Evolutionary conservation across 352 stramenopile species (phyloP), one percentile per base, ranked within the genome.

Genomic region (Globisporangium abappressorium): DNA sequence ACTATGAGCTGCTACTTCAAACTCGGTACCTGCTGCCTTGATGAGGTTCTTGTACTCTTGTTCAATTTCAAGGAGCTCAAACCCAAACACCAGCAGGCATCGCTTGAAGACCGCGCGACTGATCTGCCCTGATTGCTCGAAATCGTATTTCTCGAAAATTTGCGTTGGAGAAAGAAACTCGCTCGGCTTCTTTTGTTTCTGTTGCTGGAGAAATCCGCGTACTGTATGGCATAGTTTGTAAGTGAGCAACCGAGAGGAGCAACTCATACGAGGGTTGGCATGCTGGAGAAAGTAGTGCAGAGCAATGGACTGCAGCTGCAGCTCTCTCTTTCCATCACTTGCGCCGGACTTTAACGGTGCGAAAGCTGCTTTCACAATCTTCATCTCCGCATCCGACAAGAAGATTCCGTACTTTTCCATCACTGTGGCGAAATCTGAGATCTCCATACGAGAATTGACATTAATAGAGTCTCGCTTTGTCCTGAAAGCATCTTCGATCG

Each of bases 171-270:
- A 77, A 5, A 69, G 15, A 43, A 38, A 24, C 20, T 69, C 41
- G 6, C 8, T 34, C n/a, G 59, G 26, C 24, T 78, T 82, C 22
- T 58, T 68, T 30, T 74, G 67, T n/a, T 66, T 69, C 33, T 84
- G 70, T 7, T 78, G 33, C 46, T 74, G 68, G 12, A 75, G 43
- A 26, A 78, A 83, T 28, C 58, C 57, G 9, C 74, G 70, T 4
- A 92, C 8, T 0, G 78, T 91, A 62, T 89, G 78, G 0, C 81
- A 78, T 20, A 90, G 74, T 62, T 92, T 94, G 69, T 92, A 79
- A 6, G 76, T 70, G 11, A 94, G 30, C 20, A 94, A 70, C 12
- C 85, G 79, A 36, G 85, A 71, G 9, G 62, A 70, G 62, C 82
- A 90, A 38, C 73, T 79, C 2, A 78, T 47, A 11, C 78, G 77